A percentile compares a stretch with the other conserved stretches of the same genome.
These are phyloP conservation scores for Suhomyces sp. DNA, from an alignment of 805 yeast species.

Conservation along the genomic window DNA sequence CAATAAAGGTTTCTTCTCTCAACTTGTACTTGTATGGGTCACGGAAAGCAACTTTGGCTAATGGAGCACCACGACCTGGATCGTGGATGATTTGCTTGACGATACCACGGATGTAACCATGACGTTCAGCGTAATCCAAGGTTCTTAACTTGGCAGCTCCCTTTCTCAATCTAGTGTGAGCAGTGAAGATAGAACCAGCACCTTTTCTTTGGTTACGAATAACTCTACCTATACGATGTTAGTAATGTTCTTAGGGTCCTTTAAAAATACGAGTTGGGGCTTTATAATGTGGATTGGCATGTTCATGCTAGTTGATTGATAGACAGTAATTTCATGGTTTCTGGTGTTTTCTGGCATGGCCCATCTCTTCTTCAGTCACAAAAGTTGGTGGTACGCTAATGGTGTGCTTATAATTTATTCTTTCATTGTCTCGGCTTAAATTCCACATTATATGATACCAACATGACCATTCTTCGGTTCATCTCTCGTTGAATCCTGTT, in stretches of 20 bases:
- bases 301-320: not conserved
- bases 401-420: not conserved
- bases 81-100: conserved; percentile 99
- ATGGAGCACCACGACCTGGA: conserved; percentile 99
- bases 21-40: conserved; percentile 98
- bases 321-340: no score
- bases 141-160: conserved; percentile 99
- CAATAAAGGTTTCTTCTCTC: conserved; percentile 98
- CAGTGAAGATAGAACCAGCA: conserved; percentile 99
- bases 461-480: not conserved
- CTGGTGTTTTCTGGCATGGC: not conserved
- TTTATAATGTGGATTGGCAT: not conserved
- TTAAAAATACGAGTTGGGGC: not conserved
- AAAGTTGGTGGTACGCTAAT: not conserved
- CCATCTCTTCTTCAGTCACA: not conserved
- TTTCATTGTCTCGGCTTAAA: not conserved
- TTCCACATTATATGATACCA: not conserved
- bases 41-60: conserved; percentile 93
- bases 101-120: conserved; percentile 99
- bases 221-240: conserved; percentile 77
- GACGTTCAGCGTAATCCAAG: conserved; percentile 98
- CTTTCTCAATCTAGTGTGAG: conserved; percentile 99
- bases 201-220: conserved; percentile 99
- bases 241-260: conserved; percentile 4
- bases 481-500: not conserved